phyloP scores from a whole-genome alignment of 1,284 basidiomycete genomes.

The Naganishia sp. region DNA sequence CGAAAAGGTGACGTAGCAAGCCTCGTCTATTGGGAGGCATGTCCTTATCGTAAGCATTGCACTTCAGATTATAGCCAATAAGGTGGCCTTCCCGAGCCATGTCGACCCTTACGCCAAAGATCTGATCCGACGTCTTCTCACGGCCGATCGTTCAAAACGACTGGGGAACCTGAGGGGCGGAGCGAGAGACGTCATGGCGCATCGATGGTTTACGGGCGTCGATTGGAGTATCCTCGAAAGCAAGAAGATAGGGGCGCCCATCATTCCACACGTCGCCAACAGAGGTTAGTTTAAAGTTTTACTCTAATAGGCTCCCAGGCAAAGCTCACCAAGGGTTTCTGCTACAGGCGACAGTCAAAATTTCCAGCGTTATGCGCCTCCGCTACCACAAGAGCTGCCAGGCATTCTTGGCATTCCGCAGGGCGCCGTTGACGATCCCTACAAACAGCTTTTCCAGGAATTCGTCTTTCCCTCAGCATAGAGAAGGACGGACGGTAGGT shows the following conservation, averaged over 20 bases:
- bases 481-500: background rate
- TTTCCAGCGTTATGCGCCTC: conserved; percentile 54
- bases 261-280: conserved; percentile 55
- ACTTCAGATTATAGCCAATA: conserved; percentile 53
- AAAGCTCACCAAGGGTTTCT: background rate
- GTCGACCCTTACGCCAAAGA: conserved; percentile 56
- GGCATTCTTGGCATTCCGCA: conserved; percentile 51
- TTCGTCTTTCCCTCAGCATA: conserved; percentile 37
- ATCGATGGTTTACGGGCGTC: conserved; percentile 57
- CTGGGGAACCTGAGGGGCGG: conserved; percentile 57
- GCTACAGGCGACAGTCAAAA: conserved; percentile 53
- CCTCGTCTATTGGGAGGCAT: background rate
- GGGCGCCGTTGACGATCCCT: conserved; percentile 46
- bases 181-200: conserved; percentile 56
- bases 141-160: conserved; percentile 55
- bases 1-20: conserved; percentile 41
- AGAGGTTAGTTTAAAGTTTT: conserved; percentile 49
- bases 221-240: conserved; percentile 56
- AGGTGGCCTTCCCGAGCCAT: conserved; percentile 56
- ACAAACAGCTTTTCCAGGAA: conserved; percentile 47
- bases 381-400: conserved; percentile 51
- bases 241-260: conserved; percentile 57
- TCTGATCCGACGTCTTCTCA: conserved; percentile 56
- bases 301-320: no score
- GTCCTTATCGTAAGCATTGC: background rate